Evolutionary conservation across 139 green algal genomes (phyloP), one percentile per base, ranked within the genome.

Genomic region (Chlamydomonas schloesseri): DNA sequence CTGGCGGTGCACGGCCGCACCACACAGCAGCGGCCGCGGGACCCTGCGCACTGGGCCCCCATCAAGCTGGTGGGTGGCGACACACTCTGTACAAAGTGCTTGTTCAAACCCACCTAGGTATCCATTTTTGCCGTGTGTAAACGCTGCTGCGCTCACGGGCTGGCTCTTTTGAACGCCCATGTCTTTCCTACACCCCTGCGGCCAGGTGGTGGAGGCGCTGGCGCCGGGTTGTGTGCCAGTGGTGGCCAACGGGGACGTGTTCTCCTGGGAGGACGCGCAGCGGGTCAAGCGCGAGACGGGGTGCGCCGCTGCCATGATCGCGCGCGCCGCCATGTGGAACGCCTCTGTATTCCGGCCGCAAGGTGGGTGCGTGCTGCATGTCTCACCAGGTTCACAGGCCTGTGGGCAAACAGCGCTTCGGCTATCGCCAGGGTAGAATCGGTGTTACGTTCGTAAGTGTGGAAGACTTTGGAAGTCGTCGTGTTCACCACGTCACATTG

Each of bases 1-100:
- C 60, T 83, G 28, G 76, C 60, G 37, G 76, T 83, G 36, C 76
- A 83, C 29, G 76, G 76, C 36, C 76, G 76, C 26, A 83, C 76
- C 60, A 73, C 76, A 28, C 53, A 72, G 60, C 58, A 73, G 76
- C 76, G 76, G 58, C 76, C 76, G 14, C 24, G 76, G 60, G 60
- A 83, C 14, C 76, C 76, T 0, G 76, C 76, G 4, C 9, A 21
- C 76, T 83, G 76, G 76, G 76, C 29, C 26, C 36, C 13, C 60
- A 83, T 83, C 26, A 31, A 33, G 23, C 33, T 26, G 55, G 73
- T 81, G 55, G 23, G 75, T 5, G 11, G n/a, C n/a, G n/a, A n/a
- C n/a, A n/a, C n/a, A n/a, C n/a, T n/a, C 15, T 14, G 53, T 18
- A 23, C 18, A 18, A 18, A n/a, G n/a, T n/a, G n/a, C n/a, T n/a